Base-by-base conservation (phyloP, 306 rosid species). In the Argentina anserina region DNA sequence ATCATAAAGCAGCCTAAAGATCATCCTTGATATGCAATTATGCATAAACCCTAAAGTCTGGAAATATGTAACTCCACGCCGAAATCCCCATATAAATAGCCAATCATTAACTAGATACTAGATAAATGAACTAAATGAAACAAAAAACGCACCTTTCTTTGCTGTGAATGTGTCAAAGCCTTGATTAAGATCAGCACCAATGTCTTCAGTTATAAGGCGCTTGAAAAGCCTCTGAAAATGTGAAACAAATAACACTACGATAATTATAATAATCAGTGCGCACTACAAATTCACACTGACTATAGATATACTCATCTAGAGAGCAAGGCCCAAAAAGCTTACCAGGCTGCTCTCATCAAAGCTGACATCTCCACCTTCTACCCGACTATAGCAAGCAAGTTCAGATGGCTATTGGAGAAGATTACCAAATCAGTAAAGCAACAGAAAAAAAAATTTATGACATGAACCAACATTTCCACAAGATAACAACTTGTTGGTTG, bases 341-440 rank as follows among this genome's bases (percentile, higher is more conserved):
- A 94, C 97, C 95, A 91, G 75, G 84, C 86, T 85, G 56, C 92
- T 88, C 64, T 91, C 99, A 17, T 94, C 96, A 60, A 94, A 94
- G 83, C 37, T 76, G 61, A 94, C 96, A 65, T 88, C 88, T 66
- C 99, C 97, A 1, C 89, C 96, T 84, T 94, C 97, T n/a, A 68
- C 91, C 62, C 96, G 95, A 78, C 97, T 91, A 81, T 88, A 94
- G 84, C 90, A 87, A 28, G 85, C 97, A 84, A 94, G 65, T 78
- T 94, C 97, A 76, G 87, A 81, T 36, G 99, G 97, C 99, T 91
- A 63, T 74, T 70, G 78, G 53, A 83, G 41, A 67, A 80, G 73
- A 74, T 50, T 75, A 71, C 67, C 62, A 81, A 45, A 72, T 78
- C 63, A 84, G 64, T 1, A 15, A n/a, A 65, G 11, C 5, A 37